Conservation (phyloP, 805 yeast genomes). For the Schwanniomyces vanrijiae region DNA sequence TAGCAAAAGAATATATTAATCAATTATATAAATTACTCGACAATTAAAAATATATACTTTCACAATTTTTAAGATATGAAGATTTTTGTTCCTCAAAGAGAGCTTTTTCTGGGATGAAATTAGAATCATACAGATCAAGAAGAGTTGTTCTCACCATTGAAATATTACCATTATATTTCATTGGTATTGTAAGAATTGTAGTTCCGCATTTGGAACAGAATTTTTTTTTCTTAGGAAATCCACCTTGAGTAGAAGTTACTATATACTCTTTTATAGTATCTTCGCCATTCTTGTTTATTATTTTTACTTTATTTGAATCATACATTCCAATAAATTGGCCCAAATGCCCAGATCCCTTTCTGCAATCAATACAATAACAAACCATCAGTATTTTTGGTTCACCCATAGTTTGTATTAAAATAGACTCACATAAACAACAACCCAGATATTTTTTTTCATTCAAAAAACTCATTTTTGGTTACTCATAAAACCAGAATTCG, state of each 20-base stretch:
- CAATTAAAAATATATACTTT: background rate
- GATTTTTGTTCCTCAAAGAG: background rate
- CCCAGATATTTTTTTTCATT: slow-evolving; percentile 1
- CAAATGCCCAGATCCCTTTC: slow-evolving; percentile 12
- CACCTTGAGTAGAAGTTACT: slow-evolving; percentile 8
- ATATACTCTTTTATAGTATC: slow-evolving; percentile 3
- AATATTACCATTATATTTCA: slow-evolving; percentile 9
- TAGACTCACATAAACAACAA: slow-evolving; percentile 10
- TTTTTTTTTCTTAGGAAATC: slow-evolving; percentile 9
- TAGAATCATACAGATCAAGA: slow-evolving; percentile 1
- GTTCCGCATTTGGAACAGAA: slow-evolving; percentile 10
- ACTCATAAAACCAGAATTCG: background rate
- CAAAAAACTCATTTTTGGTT: background rate
- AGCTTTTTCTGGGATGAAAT: background rate
- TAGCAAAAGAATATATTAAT: no score
- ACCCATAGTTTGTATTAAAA: slow-evolving; percentile 1
- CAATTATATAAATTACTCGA: no score
- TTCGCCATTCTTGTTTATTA: background rate
- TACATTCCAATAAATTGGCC: slow-evolving; percentile 9
- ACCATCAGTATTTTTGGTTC: slow-evolving; percentile 6
- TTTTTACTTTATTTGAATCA: slow-evolving; percentile 6
- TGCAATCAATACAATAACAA: slow-evolving; percentile 11
- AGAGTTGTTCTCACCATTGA: slow-evolving; percentile 11
- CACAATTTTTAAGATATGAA: background rate
- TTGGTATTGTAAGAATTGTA: slow-evolving; percentile 9